These are phyloP conservation scores for Cryptococcus sp. DNA, from an alignment of 1,284 basidiomycete species.

Conservation along the genomic window DNA sequence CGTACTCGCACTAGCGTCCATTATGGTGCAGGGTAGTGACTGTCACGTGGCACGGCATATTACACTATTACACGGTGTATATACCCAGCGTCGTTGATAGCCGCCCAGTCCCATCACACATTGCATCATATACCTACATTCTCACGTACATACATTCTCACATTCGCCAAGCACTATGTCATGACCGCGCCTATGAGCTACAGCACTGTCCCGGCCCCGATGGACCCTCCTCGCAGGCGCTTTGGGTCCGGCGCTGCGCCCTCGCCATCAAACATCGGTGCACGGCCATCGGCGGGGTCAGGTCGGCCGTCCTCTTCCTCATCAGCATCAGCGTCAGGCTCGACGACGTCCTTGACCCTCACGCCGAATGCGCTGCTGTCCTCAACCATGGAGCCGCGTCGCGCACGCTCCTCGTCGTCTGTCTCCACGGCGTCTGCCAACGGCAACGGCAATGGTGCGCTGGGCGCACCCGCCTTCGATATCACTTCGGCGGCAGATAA, in stretches of 20 bases:
- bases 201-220: neutral
- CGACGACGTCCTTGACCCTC: slow-evolving; percentile 11
- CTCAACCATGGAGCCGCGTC: slow-evolving; percentile 19
- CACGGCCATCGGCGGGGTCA: neutral
- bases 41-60: neutral
- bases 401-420: slow-evolving; percentile 31
- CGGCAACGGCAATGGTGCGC: slow-evolving; percentile 7
- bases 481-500: slow-evolving; percentile 30
- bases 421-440: slow-evolving; percentile 14
- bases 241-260: slow-evolving; percentile 10
- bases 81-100: neutral
- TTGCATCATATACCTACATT: neutral
- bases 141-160: neutral
- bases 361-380: slow-evolving; percentile 10
- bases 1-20: neutral
- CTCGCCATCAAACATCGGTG: neutral
- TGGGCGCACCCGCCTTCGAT: slow-evolving; percentile 17
- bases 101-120: slow-evolving; percentile 15
- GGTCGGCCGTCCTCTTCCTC: slow-evolving; percentile 5
- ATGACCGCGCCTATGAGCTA: neutral
- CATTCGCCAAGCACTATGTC: slow-evolving; percentile 18
- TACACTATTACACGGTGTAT: slow-evolving; percentile 1
- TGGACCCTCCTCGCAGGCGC: slow-evolving; percentile 6
- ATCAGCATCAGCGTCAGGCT: slow-evolving; percentile 6
- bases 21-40: neutral